phyloP scores from a whole-genome alignment of 345 rosid genomes.

The Turnera subulata region DNA sequence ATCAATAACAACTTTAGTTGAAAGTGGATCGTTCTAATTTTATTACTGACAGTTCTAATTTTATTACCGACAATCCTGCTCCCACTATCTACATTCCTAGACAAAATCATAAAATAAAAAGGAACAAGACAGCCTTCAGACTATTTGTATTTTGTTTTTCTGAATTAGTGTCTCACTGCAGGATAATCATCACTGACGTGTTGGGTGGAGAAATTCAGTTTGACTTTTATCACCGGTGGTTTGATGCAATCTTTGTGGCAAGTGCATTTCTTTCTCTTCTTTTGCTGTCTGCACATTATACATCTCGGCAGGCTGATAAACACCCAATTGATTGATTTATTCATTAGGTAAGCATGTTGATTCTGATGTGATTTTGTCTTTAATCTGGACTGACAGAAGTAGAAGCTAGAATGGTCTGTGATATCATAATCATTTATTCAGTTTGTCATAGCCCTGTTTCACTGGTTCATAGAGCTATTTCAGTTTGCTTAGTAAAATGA shows the following conservation, averaged over 20 bases:
- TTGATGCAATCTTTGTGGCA: conserved; percentile 93
- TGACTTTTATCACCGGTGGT: conserved; percentile 96
- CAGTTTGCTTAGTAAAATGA: too few relatives aligned
- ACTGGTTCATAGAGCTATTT: too few relatives aligned
- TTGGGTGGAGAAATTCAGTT: conserved; percentile 97
- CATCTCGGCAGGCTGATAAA: conserved; percentile 94
- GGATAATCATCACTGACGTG: conserved; percentile 90
- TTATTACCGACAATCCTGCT: too few relatives aligned
- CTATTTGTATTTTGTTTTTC: conserved; percentile 8
- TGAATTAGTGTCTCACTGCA: conserved; percentile 37
- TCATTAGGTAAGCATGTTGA: conserved; percentile 23
- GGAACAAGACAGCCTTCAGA: too few relatives aligned
- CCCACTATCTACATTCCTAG: too few relatives aligned
- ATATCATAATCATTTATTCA: background rate
- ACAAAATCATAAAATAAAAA: too few relatives aligned
- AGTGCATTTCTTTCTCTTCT: conserved; percentile 93
- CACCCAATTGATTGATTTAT: conserved; percentile 70
- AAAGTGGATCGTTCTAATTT: too few relatives aligned
- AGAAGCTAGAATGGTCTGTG: background rate
- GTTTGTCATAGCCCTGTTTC: too few relatives aligned
- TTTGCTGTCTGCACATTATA: conserved; percentile 88
- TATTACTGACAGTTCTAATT: too few relatives aligned
- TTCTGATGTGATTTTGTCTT: background rate
- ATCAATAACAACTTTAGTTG: too few relatives aligned
- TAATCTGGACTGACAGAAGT: background rate